A percentile compares a stretch with the other conserved stretches of the same genome.
Conservation (phyloP, 2,329 filamentous ascomycete genomes). For the Ceratocystis ficicola region DNA sequence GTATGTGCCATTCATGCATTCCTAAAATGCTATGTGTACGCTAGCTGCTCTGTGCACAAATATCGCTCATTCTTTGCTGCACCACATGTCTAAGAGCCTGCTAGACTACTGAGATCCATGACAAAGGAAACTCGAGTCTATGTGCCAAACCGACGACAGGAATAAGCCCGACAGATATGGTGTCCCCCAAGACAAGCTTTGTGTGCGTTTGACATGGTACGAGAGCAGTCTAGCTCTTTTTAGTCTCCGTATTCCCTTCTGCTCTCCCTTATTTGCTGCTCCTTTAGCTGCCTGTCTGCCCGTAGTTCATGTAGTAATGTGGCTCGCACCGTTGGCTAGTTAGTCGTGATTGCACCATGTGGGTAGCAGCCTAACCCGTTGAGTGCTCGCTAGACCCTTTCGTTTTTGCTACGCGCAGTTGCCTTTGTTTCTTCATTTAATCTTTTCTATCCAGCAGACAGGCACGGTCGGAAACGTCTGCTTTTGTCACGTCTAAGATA, state of each 20-base stretch:
- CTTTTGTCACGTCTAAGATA: background rate
- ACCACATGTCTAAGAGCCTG: background rate
- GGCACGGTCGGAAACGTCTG: background rate
- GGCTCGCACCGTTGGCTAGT: too few relatives aligned
- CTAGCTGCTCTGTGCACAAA: background rate
- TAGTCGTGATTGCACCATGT: too few relatives aligned
- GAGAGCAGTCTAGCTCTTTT: background rate
- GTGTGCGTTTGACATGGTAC: background rate
- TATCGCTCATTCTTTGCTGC: background rate
- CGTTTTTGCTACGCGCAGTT: too few relatives aligned
- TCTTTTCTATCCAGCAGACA: background rate
- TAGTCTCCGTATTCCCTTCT: background rate
- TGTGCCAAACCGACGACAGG: background rate
- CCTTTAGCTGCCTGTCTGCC: background rate
- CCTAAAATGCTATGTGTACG: background rate
- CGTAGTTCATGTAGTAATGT: too few relatives aligned
- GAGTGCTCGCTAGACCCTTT: too few relatives aligned
- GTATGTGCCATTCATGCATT: background rate
- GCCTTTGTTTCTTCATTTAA: background rate
- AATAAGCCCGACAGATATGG: background rate
- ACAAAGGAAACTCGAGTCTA: background rate
- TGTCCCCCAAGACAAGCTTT: too few relatives aligned
- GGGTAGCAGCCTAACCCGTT: too few relatives aligned
- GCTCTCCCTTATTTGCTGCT: background rate
- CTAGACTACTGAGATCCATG: background rate